Base-by-base conservation (phyloP, 331 rosid genomes). In the Rosa hybrid region DNA sequence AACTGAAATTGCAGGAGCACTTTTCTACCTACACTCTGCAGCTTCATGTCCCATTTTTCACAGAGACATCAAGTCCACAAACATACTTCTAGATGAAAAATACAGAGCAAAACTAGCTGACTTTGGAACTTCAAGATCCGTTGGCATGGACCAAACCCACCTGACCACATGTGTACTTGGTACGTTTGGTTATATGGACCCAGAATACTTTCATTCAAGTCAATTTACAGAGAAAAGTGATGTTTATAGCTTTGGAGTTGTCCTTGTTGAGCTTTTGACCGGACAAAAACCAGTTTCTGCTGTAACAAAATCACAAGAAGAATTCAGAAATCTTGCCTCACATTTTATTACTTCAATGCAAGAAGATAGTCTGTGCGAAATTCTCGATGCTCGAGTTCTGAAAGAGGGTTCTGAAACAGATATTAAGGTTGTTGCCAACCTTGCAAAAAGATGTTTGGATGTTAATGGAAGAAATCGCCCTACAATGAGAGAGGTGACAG, bases 41-140 rank as follows among this genome's bases (percentile, higher is more conserved):
- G 81, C 81, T 10, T 57, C 85, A 14, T 30, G 44, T 49, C 78
- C 85, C 16, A 70, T 76, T 9, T 82, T 45, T 39, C 85, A 76
- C 4, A 46, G 85, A 20, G 85, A 82, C 68, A 76, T 82, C 60
- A 82, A 82, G 72, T 82, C 78, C 6, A 7, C 78, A 4, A 82
- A 82, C 53, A 82, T 82, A 25, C 73, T 82, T 2, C 16, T 82
- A 17, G 85, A 82, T 7, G 78, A 68, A 13, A 82, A 82, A 51
- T 82, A 82, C 45, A 59, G 60, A 20, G 81, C 85, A 5, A 82
- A 60, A 60, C 11, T 82, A 2, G 81, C 81, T 0, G 81, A 82
- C 5, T 82, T 82, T 48, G 85, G 85, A 14, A 81, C 81, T 11
- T 69, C 84, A 14, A 81, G 77, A 48, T 30, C 77, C 10, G 59